Base-by-base conservation (phyloP, 495 filamentous ascomycete species). In the Penicillium desertorum region DNA sequence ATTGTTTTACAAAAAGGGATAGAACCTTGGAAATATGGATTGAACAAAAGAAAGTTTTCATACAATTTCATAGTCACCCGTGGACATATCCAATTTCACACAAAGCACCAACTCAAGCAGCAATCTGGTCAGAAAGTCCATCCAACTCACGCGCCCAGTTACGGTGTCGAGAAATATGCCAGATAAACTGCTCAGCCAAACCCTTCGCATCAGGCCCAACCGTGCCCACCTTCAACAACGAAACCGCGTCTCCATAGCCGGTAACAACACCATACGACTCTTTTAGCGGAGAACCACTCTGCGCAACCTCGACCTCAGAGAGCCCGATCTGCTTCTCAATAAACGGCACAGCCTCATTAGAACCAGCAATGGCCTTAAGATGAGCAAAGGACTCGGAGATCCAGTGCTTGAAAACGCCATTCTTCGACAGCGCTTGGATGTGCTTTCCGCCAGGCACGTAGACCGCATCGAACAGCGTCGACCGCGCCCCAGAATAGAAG, bases 401-500 rank as follows among this genome's bases (percentile, higher is more conserved):
- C 88, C 88, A 96, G 75, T 92, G 88, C 51, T 90, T 74, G 2
- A 88, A 89, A 20, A 91, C 83, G 5, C 92, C 91, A 54, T 83
- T 90, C 73, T 85, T 85, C 36, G 80, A 70, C 5, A 96, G 79
- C 1, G 79, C 78, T 45, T 71, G 64, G 19, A 88, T 79, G 53
- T 90, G 77, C 0, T 79, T 76, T 0, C 90, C 91, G 17, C 90
- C 89, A 17, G 90, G 89, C 19, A 96, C 77, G 65, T 91, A 92
- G 29, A 91, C 67, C 1, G 90, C 85, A 65, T 96, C 92, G 61
- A 96, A 93, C 74, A 96, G 82, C 4, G 90, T 96, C 4, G 86
- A 90, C 37, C 91, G 86, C 84, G 88, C 84, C 5, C 88, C 90
- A 50, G 90, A 84, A 57, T 94, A 83, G 64, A 92, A 88, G 64